Conservation (phyloP, 768 basidiomycete genomes). For the Holtermannia corniformis region DNA sequence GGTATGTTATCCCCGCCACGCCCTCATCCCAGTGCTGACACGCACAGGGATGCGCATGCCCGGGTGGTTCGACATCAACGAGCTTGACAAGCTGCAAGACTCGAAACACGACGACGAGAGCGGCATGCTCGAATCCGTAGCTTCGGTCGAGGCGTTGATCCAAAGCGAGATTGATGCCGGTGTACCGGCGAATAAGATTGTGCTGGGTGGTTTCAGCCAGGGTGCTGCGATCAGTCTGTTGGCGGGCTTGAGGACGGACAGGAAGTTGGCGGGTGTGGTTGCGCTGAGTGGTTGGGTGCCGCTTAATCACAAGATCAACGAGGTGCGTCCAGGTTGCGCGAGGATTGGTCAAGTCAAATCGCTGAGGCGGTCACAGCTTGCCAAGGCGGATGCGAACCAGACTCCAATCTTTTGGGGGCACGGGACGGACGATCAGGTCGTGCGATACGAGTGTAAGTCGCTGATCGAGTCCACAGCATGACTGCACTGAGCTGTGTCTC, state of each 20-base stretch:
- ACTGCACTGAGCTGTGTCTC: too few species aligned
- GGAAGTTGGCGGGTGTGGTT: constrained; percentile 61
- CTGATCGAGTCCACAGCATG: neutral
- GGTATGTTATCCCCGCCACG: constrained; percentile 52
- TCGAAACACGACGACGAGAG: constrained; percentile 56
- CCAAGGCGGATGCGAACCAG: constrained; percentile 51
- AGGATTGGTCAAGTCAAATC: neutral
- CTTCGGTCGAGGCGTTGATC: constrained; percentile 59
- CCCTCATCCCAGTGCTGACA: neutral
- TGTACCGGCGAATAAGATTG: constrained; percentile 58
- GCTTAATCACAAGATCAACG: constrained; percentile 51
- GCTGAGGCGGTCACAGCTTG: constrained; percentile 47
- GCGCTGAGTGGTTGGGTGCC: constrained; percentile 74
- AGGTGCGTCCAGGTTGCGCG: constrained; percentile 34
- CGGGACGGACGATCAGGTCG: constrained; percentile 65
- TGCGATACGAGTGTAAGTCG: constrained; percentile 48
- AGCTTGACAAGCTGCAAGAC: constrained; percentile 46
- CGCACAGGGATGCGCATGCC: constrained; percentile 27
- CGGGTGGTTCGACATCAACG: constrained; percentile 66
- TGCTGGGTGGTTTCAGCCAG: constrained; percentile 84
- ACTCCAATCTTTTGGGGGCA: constrained; percentile 82
- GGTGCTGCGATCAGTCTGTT: constrained; percentile 70
- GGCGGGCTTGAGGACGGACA: constrained; percentile 57
- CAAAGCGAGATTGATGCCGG: constrained; percentile 63
- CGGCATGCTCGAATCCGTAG: constrained; percentile 61